Conservation (phyloP, 768 basidiomycete species). For the Boletus reticulatus region DNA sequence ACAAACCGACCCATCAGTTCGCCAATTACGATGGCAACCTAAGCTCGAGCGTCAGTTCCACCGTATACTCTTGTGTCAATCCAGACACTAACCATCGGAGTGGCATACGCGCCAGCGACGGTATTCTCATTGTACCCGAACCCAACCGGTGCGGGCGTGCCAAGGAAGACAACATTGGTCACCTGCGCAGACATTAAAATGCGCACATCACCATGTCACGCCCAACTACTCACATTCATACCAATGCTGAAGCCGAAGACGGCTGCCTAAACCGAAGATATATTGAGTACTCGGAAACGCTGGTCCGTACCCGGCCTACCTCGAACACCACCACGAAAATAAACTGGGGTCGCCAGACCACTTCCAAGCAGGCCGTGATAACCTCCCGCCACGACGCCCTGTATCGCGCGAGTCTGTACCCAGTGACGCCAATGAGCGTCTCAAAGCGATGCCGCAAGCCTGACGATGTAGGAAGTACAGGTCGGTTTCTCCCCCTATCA, state of each 20-base stretch:
- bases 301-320: conserved; percentile 16
- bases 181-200: conserved; percentile 32
- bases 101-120: conserved; percentile 43
- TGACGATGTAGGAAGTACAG: conserved; percentile 24
- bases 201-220: background rate
- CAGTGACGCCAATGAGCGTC: conserved; percentile 49
- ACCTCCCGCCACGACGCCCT: conserved; percentile 40
- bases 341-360: conserved; percentile 52
- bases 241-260: conserved; percentile 52
- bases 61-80: background rate
- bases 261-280: conserved; percentile 28
- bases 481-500: conserved; percentile 41
- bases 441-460: conserved; percentile 42
- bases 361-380: conserved; percentile 32
- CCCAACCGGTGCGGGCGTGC: conserved; percentile 42
- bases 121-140: conserved; percentile 43
- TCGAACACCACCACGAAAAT: conserved; percentile 39
- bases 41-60: background rate
- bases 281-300: background rate
- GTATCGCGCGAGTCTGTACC: conserved; percentile 43
- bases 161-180: conserved; percentile 56
- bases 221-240: conserved; percentile 34
- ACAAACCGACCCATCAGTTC: conserved; percentile 49
- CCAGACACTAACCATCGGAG: conserved; percentile 38
- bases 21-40: conserved; percentile 51